phyloP scores from a whole-genome alignment of 441 rosid species.

The Gossypium lobatum region DNA sequence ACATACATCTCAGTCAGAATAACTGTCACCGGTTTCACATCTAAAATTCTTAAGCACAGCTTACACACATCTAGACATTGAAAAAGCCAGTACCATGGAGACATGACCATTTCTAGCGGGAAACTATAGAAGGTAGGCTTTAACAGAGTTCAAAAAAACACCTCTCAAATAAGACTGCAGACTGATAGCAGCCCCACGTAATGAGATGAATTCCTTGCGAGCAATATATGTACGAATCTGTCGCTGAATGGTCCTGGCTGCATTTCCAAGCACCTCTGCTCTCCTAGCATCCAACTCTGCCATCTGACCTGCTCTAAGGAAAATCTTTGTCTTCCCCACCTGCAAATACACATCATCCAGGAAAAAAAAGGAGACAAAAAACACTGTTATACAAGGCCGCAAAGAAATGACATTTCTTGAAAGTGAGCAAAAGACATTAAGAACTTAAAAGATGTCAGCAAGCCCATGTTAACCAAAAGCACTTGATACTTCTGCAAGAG shows the following conservation, averaged over 20 bases:
- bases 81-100: not conserved
- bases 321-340: slow-evolving; percentile 93
- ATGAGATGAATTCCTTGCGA: slow-evolving; percentile 70
- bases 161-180: slow-evolving; percentile 93
- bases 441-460: slow-evolving; percentile 3
- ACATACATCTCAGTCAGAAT: not conserved
- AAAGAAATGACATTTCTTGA: not conserved
- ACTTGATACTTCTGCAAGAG: slow-evolving; percentile 8
- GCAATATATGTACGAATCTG: slow-evolving; percentile 84
- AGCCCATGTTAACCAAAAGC: not conserved
- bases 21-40: not conserved
- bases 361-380: not conserved
- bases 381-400: not conserved
- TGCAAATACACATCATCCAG: slow-evolving; percentile 28
- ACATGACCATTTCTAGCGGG: slow-evolving; percentile 5
- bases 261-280: slow-evolving; percentile 98
- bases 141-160: slow-evolving; percentile 23
- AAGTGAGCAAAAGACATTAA: not conserved
- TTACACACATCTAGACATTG: not conserved
- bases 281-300: slow-evolving; percentile 99
- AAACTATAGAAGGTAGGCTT: not conserved
- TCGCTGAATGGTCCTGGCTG: slow-evolving; percentile 93
- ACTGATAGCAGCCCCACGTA: slow-evolving; percentile 73
- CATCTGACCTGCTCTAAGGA: slow-evolving; percentile 99
- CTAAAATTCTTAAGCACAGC: not conserved